Evolutionary conservation across 2,329 filamentous ascomycete genomes (phyloP), one percentile per base, ranked within the genome.

Genomic region (Penicillium brasilianum): DNA sequence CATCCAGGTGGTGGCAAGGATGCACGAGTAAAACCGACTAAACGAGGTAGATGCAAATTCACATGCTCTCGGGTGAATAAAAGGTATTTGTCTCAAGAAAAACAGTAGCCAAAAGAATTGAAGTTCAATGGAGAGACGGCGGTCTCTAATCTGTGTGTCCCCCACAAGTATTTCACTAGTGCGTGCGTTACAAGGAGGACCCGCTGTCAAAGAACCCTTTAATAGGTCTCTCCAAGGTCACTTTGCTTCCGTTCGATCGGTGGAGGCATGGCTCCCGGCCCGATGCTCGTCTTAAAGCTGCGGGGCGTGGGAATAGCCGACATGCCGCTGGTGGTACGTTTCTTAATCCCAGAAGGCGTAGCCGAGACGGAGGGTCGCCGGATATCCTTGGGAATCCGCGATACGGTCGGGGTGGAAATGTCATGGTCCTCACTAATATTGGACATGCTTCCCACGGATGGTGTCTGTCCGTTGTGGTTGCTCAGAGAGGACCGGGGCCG

Each of bases 401-500:
- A 69, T 44, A 80, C 77, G 16, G 80, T 78, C 14, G 81, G 84
- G 13, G 83, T 83, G 2, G 77, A 69, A 43, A 78, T 71, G 53
- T 76, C 74, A 64, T 80, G 83, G 37, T 81, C 81, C 62, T 85
- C 84, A 54, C 84, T 79, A 55, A 84, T 82, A 56, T 83, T 79
- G 66, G 83, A 85, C 72, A 88, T 81, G 71, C 85, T 68, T 13
- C 69, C 88, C 54, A 83, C 77, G 13, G 85, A 85, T 66, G 87
- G 83, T 4, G 84, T 81, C 65, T 88, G 85, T 11, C 84, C 78
- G n/a, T 73, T 71, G 22, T 77, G 77, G 63, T 85, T 87, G 57
- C 89, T 86, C 66, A 93, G 81, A 14, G 90, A 92, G 53, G 89
- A 92, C 53, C 90, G 84, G 18, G 90, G 89, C 56, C 90, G 86